Evolutionary conservation across 208 protist species (phyloP).

Genomic region (Crithidia mellificae): DNA sequence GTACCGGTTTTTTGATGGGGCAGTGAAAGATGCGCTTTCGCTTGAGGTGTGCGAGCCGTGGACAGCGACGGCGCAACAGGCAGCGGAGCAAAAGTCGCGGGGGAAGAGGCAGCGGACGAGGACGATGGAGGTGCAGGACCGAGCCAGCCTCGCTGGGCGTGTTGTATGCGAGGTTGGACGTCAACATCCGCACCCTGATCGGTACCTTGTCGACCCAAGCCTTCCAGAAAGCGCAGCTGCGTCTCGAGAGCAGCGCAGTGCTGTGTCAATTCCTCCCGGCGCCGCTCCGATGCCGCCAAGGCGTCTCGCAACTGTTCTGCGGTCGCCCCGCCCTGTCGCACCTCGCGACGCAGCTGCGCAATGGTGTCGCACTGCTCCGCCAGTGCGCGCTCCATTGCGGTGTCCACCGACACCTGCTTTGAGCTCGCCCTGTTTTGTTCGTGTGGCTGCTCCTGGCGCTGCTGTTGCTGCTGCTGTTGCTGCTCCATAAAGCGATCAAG

Average conservation of each 20-base stretch:
- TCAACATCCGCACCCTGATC: background rate
- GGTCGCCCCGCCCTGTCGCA: slow-evolving; percentile 15
- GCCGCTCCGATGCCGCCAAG: background rate
- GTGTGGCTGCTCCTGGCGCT: background rate
- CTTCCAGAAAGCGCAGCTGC: background rate
- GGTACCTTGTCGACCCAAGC: background rate
- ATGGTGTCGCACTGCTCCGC: slow-evolving; percentile 39
- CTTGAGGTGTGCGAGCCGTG: no score
- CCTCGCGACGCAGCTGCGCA: slow-evolving; percentile 24
- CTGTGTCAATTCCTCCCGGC: background rate
- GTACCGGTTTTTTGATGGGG: background rate
- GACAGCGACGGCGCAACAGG: background rate
- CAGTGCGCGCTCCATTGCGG: slow-evolving; percentile 38
- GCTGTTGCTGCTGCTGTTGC: background rate
- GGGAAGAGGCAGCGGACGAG: background rate
- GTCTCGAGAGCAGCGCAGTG: slow-evolving; percentile 9
- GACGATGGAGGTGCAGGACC: background rate
- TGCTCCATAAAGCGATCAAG: background rate
- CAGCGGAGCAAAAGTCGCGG: background rate
- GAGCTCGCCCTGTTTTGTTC: no score
- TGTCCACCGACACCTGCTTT: background rate
- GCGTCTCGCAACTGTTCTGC: background rate
- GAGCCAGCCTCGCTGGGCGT: background rate
- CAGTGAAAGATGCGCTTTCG: background rate
- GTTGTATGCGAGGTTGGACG: background rate